A percentile compares a stretch with the other conserved stretches of the same genome.
Evolutionary conservation across 2,329 filamentous ascomycete species (phyloP).

Genomic region (Cercospora sp.): DNA sequence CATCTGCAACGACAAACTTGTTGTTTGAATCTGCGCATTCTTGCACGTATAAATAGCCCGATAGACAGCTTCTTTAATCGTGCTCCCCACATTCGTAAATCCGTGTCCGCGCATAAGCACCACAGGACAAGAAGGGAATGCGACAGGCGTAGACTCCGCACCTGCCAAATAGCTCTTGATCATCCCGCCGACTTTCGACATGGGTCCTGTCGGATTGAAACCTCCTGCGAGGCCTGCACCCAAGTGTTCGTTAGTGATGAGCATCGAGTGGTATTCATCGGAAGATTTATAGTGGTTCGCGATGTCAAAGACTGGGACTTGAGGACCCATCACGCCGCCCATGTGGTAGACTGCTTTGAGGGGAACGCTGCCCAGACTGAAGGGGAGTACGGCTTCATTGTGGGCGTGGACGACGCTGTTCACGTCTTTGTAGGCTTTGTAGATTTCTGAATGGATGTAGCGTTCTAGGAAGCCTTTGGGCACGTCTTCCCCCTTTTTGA

Average conservation of each 20-base stretch:
- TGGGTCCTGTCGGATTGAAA: slow-evolving; percentile 33
- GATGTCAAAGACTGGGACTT: slow-evolving; percentile 40
- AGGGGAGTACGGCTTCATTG: slow-evolving; percentile 46
- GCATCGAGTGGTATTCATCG: slow-evolving; percentile 36
- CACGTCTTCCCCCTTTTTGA: slow-evolving; percentile 25
- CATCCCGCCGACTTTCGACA: slow-evolving; percentile 33
- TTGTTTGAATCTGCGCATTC: slow-evolving; percentile 45
- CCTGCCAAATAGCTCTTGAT: slow-evolving; percentile 37
- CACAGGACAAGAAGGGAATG: slow-evolving; percentile 31
- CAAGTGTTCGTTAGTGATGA: slow-evolving; percentile 38
- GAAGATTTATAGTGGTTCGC: slow-evolving; percentile 34
- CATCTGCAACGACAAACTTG: slow-evolving; percentile 41
- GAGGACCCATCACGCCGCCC: slow-evolving; percentile 42
- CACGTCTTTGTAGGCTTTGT: slow-evolving; percentile 47
- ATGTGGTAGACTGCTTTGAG: slow-evolving; percentile 47
- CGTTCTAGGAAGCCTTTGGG: slow-evolving; percentile 44
- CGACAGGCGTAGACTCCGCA: slow-evolving; percentile 16
- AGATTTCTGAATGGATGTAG: slow-evolving; percentile 48
- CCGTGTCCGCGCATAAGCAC: slow-evolving; percentile 48
- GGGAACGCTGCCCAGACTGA: slow-evolving; percentile 44
- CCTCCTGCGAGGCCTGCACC: slow-evolving; percentile 38
- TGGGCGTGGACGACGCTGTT: slow-evolving; percentile 50
- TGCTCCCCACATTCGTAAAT: slow-evolving; percentile 45
- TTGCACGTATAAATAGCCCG: slow-evolving; percentile 46
- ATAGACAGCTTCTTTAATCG: slow-evolving; percentile 49